Percentiles rank a stretch among this genome's conserved stretches.
These are phyloP conservation scores for Sporisorium iseilematis-ciliati DNA, from an alignment of 1,284 basidiomycete genomes.

Conservation along the genomic window DNA sequence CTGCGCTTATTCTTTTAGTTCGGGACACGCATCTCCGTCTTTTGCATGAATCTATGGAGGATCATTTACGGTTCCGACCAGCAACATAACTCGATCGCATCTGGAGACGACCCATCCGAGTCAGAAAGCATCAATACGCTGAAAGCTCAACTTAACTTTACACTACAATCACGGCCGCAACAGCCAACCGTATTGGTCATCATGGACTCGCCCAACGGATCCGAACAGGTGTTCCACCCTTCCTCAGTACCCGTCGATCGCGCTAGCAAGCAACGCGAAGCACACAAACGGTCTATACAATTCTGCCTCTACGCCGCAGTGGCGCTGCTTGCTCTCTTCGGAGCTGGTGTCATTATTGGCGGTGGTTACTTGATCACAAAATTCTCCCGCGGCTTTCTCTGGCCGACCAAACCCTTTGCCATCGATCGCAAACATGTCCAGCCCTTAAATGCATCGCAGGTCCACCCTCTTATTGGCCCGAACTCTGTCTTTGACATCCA, in stretches of 20 bases:
- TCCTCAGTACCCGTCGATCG: conserved; percentile 21
- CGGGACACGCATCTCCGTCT: too few relatives aligned
- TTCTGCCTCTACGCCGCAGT: conserved; percentile 2
- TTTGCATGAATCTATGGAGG: too few relatives aligned
- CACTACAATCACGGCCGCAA: not conserved
- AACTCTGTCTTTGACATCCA: conserved; percentile 17
- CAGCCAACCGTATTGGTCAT: not conserved
- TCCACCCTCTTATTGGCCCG: conserved; percentile 18
- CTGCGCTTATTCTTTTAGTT: too few relatives aligned
- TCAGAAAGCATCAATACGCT: too few relatives aligned
- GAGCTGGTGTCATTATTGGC: conserved; percentile 7
- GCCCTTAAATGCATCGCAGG: conserved; percentile 12
- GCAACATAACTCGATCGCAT: too few relatives aligned
- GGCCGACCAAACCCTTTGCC: conserved; percentile 6
- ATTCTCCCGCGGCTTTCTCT: conserved; percentile 3
- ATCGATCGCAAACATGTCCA: conserved; percentile 8
- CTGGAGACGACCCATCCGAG: too few relatives aligned
- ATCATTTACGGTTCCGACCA: too few relatives aligned
- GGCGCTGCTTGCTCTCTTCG: conserved; percentile 11
- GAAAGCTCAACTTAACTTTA: too few relatives aligned
- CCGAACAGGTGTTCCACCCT: conserved; percentile 15
- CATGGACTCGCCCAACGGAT: conserved; percentile 7
- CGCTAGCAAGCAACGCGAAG: conserved; percentile 10
- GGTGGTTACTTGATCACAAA: not conserved
- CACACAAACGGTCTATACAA: not conserved